Base-by-base conservation (phyloP, 306 rosid species). In the Begonia peltatifolia region DNA sequence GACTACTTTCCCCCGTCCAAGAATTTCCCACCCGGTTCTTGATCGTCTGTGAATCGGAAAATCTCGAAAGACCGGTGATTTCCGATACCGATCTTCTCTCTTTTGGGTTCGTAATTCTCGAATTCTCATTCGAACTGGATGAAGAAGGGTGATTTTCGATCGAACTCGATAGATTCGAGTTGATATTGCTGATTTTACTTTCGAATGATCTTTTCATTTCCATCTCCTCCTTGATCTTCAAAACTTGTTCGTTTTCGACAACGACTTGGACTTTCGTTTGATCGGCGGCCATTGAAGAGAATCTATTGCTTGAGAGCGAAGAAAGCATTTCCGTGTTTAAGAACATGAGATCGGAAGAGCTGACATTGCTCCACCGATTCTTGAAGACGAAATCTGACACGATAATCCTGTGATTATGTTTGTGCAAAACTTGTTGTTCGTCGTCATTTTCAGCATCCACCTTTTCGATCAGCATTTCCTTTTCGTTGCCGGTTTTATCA, bases 331-430 rank as follows among this genome's bases (percentile, higher is more conserved):
- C 94, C 0, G 93, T 83, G 30, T 76, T 86, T 76, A 92, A 68
- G 63, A 79, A 83, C 79, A 86, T 71, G 56, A 92, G 73, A 70
- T 92, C 99, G 2, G 96, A 81, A 58, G 96, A 86, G 35, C 88
- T 83, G 54, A 86, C 76, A 49, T 72, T 79, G 65, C 99, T 92
- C 99, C 99, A 92, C 52, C 99, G 59, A 56, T 81, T 81, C 64
- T 77, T 77, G 69, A 83, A 71, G 42, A 78, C 80, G 50, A 85
- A 76, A 69, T 90, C 95, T 4, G 95, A 80, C 23, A 71, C 69
- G 55, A 77, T 57, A n/a, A 90, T 85, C 73, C 47, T 80, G 62
- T 90, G 97, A 2, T 80, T 85, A 42, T 80, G 82, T 57, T 72
- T 85, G 49, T 85, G 94, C 66, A 76, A 74, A 58, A 41, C 75